A percentile compares a stretch with the other conserved stretches of the same genome.
Conservation (phyloP, 75 land plant species). For the Sequoia sempervirens region DNA sequence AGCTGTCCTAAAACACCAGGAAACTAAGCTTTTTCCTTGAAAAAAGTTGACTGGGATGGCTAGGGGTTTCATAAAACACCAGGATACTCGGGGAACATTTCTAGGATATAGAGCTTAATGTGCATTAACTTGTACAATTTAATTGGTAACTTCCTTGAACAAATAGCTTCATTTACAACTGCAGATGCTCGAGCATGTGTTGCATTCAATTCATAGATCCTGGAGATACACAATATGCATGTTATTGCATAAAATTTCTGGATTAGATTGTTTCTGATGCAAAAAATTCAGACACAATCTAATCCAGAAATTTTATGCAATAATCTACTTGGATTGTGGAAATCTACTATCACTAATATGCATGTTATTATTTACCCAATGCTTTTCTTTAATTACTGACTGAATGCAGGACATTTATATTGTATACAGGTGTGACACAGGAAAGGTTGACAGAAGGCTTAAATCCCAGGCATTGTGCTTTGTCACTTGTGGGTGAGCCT, state of each 20-base stretch:
- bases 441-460: constrained; percentile 83
- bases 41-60: too few species aligned
- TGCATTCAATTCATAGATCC: neutral
- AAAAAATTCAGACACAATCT: too few species aligned
- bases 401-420: constrained; percentile 2
- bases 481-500: constrained; percentile 97
- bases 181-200: neutral
- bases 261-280: too few species aligned
- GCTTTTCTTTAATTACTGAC: neutral
- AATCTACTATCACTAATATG: too few species aligned
- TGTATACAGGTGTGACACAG: constrained; percentile 61
- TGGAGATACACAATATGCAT: neutral
- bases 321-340: too few species aligned
- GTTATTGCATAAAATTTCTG: too few species aligned
- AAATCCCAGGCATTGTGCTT: constrained; percentile 86
- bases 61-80: too few species aligned
- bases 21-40: too few species aligned
- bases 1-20: too few species aligned
- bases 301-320: too few species aligned
- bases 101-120: neutral
- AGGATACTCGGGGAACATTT: too few species aligned
- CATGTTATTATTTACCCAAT: neutral
- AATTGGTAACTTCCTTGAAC: neutral
- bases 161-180: neutral
- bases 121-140: neutral